These are phyloP conservation scores for Gastrodia elata DNA, from an alignment of 106 monocot genomes.

Conservation along the genomic window DNA sequence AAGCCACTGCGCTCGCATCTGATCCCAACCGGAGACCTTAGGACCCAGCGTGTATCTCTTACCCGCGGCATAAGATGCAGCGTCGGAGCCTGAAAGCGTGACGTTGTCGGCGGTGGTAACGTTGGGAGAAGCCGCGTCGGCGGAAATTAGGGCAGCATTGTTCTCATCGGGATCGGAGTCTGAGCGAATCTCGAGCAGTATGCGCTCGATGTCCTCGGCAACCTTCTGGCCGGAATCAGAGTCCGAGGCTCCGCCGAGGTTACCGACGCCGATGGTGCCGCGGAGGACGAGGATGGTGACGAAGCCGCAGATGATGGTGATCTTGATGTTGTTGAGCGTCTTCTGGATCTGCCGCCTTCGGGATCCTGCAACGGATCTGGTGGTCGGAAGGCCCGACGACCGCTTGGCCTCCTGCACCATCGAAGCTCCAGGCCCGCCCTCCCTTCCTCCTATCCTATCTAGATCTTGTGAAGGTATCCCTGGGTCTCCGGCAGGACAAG, in stretches of 20 bases:
- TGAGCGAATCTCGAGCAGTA: slow-evolving; percentile 71
- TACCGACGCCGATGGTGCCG: slow-evolving; percentile 70
- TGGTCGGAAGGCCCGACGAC: neutral
- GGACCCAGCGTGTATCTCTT: slow-evolving; percentile 49
- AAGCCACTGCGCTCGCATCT: slow-evolving; percentile 45
- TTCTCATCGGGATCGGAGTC: slow-evolving; percentile 59
- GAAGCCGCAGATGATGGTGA: slow-evolving; percentile 74
- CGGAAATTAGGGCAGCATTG: neutral
- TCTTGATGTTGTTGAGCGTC: slow-evolving; percentile 76
- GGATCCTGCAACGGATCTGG: slow-evolving; percentile 16
- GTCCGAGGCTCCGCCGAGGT: slow-evolving; percentile 21
- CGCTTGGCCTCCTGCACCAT: slow-evolving; percentile 4
- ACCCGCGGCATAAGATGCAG: neutral
- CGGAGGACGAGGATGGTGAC: slow-evolving; percentile 82
- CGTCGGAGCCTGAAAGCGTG: slow-evolving; percentile 3
- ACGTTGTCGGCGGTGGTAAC: neutral
- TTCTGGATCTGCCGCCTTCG: slow-evolving; percentile 51
- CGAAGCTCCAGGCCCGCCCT: neutral
- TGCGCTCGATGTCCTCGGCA: slow-evolving; percentile 74
- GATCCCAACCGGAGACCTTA: slow-evolving; percentile 66
- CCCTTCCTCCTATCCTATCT: neutral
- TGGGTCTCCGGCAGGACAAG: neutral
- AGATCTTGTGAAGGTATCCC: neutral
- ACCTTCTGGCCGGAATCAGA: slow-evolving; percentile 28
- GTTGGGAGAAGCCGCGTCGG: neutral